Evolutionary conservation across 345 rosid species (phyloP), one percentile per base, ranked within the genome.

Genomic region (Syzygium oleosum): DNA sequence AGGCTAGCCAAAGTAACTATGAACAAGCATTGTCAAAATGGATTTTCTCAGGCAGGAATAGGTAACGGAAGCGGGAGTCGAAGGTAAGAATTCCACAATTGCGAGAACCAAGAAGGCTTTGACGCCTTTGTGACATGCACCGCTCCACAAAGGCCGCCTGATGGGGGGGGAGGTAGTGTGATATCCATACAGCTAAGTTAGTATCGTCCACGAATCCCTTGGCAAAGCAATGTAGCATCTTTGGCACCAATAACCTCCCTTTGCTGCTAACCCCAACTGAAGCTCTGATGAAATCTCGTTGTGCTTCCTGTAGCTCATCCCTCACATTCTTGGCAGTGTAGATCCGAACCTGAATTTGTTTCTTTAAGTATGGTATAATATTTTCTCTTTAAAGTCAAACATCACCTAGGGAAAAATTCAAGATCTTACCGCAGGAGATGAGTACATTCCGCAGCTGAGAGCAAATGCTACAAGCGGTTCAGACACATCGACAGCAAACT

Each of bases 401-500:
- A 38, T 73, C 83, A 73, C 49, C 83, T 51, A 25, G 41, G 22
- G 65, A 49, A 63, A 55, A 65, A 22, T 31, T 61, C 29, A 73
- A 91, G 49, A 49, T 52, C 90, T 91, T 95, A 97, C 99, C 85
- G 95, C 98, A 31, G 99, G 99, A 14, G 98, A 97, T 51, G 99
- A 96, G 93, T 95, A 93, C 95, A 95, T 95, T 90, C 99, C 98
- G 2, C 93, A 93, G 91, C 97, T 96, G 86, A 96, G 97, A 86
- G 99, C 97, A 84, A 97, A 96, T 54, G 96, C 93, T 51, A 95
- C 91, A 49, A 95, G 95, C 73, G 98, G 96, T 88, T 97, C 97
- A 63, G 92, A 86, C 85, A 87, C 46, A 87, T 92, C 92, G 31
- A 96, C 85, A 84, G 95, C 95, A 51, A 91, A 95, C 88, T 93